Conservation (phyloP, 1,139 yeast species). For the Blastobotrys petasosporus region DNA sequence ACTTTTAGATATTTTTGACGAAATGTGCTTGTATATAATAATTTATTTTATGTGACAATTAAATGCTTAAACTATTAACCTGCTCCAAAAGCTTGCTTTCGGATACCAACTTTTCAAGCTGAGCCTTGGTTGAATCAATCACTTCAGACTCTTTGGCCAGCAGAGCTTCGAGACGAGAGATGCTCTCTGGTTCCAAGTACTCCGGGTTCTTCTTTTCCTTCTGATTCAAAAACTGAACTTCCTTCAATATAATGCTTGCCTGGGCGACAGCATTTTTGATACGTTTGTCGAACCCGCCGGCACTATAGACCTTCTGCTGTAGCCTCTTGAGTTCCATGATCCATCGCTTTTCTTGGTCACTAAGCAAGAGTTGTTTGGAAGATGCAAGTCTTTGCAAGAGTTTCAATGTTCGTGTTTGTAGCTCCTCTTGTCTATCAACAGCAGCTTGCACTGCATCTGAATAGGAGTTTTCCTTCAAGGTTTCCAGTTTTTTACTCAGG, state of each 20-base stretch:
- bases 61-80: slow-evolving; percentile 3
- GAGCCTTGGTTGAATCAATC: slow-evolving; percentile 14
- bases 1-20: slow-evolving; percentile 45
- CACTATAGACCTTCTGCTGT: slow-evolving; percentile 16
- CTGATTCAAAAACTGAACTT: slow-evolving; percentile 11
- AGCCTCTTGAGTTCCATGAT: slow-evolving; percentile 38
- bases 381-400: slow-evolving; percentile 30
- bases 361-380: slow-evolving; percentile 31
- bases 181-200: slow-evolving; percentile 11
- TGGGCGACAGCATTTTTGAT: slow-evolving; percentile 18
- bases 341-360: slow-evolving; percentile 42
- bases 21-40: background rate
- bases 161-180: slow-evolving; percentile 13
- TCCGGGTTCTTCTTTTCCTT: background rate
- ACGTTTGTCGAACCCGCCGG: slow-evolving; percentile 23
- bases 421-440: slow-evolving; percentile 30
- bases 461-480: slow-evolving; percentile 21
- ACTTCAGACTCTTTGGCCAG: slow-evolving; percentile 15
- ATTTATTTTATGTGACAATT: background rate
- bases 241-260: slow-evolving; percentile 13
- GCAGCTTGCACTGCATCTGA: slow-evolving; percentile 13
- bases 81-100: slow-evolving; percentile 8
- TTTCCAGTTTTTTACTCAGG: slow-evolving; percentile 23
- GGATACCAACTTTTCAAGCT: slow-evolving; percentile 9
- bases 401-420: slow-evolving; percentile 33